Base-by-base conservation (phyloP, 139 green algal species). In the Chlamydomonas schloesseri region DNA sequence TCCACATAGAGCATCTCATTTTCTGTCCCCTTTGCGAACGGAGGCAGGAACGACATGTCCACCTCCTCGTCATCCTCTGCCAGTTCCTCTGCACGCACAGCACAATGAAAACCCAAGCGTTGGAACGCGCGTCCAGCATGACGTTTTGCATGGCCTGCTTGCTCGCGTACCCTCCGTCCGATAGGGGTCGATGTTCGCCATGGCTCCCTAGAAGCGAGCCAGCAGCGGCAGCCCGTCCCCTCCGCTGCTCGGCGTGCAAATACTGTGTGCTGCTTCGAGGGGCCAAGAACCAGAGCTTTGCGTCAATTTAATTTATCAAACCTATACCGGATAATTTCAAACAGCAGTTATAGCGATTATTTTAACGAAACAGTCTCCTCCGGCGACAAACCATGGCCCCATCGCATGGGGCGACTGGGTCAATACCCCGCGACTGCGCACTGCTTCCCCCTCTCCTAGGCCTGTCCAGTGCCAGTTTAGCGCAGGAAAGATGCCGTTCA, bases 401-500 rank as follows among this genome's bases (percentile, higher is more conserved):
- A 68, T 29, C 64, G 29, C 64, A 36, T 50, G 42, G 42, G 42
- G 42, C 42, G 42, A 50, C 42, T 5, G 42, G 42, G 42, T 50
- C 42, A 50, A 50, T 50, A 50, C 42, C 42, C 42, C 42, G 42
- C 42, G 42, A 50, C 42, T 15, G 20, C 55, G 55, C 55, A 24
- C 21, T 64, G 20, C 20, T 13, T 71, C 29, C n/a, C n/a, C 17
- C 64, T 71, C 64, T 21, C n/a, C n/a, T 37, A 36, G n/a, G 24
- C 34, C 55, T 64, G 55, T 23, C 20, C 18, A 64, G 55, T 64
- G 18, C 55, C 34, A 72, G 75, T 36, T 82, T 60, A 50, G 62
- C 58, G 20, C n/a, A 36, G 26, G 17, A 71, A 91, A 74, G 37
- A 99, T 99, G 96, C 96, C 96, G 70, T 98, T 98, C 94, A 94